Percentiles rank a stretch among this genome's conserved stretches.
Conservation (phyloP, 176 grass and related monocot genomes). For the Pharus latifolius region DNA sequence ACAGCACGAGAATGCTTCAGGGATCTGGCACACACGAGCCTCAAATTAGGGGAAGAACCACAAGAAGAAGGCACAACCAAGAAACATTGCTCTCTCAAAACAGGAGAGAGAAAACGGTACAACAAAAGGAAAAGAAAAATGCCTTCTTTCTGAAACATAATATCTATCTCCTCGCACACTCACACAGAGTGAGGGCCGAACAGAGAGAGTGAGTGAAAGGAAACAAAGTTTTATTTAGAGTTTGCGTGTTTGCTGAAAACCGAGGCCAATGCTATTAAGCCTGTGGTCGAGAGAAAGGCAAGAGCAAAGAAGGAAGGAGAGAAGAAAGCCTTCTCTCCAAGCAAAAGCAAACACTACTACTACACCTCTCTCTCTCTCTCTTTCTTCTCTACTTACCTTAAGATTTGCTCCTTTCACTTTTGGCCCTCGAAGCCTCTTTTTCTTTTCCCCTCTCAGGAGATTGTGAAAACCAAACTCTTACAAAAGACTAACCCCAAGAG, state of each 20-base stretch:
- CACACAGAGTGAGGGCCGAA: neutral
- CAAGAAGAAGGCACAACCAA: neutral
- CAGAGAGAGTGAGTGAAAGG: neutral
- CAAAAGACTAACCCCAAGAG: neutral
- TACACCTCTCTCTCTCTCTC: neutral
- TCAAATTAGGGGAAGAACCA: conserved; percentile 36
- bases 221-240: neutral
- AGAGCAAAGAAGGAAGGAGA: neutral
- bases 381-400: neutral
- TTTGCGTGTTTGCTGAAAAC: conserved; percentile 15
- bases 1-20: conserved; percentile 17
- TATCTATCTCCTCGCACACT: conserved; percentile 1
- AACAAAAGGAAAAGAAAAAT: neutral
- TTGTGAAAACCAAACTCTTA: neutral
- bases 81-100: neutral
- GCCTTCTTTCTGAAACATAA: conserved; percentile 5
- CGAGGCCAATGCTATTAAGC: conserved; percentile 4
- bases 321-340: neutral
- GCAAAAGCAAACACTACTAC: neutral
- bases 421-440: neutral
- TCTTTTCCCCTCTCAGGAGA: neutral
- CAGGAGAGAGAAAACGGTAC: neutral
- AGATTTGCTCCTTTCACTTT: neutral
- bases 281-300: neutral
- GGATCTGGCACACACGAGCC: conserved; percentile 29